Conservation (phyloP, 768 basidiomycete genomes). For the Crassisporium funariophilum region DNA sequence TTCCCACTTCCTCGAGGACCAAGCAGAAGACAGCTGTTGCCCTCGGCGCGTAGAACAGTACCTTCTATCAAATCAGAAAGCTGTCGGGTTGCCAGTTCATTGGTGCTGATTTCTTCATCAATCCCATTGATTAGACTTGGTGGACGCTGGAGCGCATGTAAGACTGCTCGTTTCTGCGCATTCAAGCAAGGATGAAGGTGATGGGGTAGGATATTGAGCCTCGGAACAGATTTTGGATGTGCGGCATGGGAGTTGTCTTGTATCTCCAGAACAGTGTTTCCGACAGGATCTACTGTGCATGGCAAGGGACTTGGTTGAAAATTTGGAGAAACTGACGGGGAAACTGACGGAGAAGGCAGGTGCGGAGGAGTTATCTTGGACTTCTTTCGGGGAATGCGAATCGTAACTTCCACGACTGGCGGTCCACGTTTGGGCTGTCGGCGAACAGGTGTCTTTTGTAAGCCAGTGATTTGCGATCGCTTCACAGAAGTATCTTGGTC, state of each 20-base stretch:
- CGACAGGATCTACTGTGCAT: too few species aligned
- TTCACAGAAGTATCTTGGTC: too few species aligned
- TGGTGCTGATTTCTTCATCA: constrained; percentile 30
- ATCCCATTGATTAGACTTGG: constrained; percentile 23
- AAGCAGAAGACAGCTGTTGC: constrained; percentile 88
- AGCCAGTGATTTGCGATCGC: too few species aligned
- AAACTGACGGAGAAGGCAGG: background rate
- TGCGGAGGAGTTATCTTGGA: background rate
- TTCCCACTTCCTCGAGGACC: constrained; percentile 90
- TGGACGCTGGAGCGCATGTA: constrained; percentile 44
- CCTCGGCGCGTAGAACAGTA: constrained; percentile 80
- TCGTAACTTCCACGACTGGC: constrained; percentile 9
- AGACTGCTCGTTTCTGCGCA: constrained; percentile 59
- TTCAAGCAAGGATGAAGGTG: constrained; percentile 49
- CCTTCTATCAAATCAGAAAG: constrained; percentile 68
- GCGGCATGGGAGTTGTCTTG: background rate
- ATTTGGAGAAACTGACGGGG: too few species aligned
- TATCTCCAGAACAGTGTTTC: too few species aligned
- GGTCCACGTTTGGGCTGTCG: too few species aligned
- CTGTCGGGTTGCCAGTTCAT: constrained; percentile 55
- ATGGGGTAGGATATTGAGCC: constrained; percentile 28
- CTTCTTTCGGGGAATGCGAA: background rate
- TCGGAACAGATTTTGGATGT: background rate
- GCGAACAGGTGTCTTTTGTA: too few species aligned
- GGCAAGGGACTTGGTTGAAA: too few species aligned